These are phyloP conservation scores for Cairneyella variabilis DNA, from an alignment of 495 filamentous ascomycete genomes.

Conservation along the genomic window DNA sequence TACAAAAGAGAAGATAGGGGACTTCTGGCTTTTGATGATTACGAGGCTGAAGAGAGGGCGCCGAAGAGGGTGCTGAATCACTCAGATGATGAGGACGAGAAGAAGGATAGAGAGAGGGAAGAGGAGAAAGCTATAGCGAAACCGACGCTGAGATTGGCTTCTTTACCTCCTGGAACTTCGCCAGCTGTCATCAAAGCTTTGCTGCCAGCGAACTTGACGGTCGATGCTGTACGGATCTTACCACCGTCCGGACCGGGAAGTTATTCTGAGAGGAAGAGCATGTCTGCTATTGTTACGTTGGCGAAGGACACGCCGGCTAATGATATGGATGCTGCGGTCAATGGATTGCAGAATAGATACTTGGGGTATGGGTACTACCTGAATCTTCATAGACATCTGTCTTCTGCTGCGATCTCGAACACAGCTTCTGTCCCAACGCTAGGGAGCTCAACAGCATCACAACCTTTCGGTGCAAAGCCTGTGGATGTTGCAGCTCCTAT, in stretches of 20 bases:
- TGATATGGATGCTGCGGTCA: constrained; percentile 81
- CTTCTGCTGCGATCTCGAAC: constrained; percentile 68
- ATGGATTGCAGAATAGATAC: constrained; percentile 76
- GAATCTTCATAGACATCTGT: constrained; percentile 74
- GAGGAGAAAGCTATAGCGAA: constrained; percentile 71
- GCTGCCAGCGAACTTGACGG: constrained; percentile 60
- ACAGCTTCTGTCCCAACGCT: constrained; percentile 45
- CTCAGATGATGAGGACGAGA: constrained; percentile 50
- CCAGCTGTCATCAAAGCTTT: constrained; percentile 69
- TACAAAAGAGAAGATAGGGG: constrained; percentile 26
- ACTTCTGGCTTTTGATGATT: constrained; percentile 53
- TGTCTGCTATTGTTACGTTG: constrained; percentile 79
- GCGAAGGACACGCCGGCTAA: constrained; percentile 79
- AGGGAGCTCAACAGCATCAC: constrained; percentile 48
- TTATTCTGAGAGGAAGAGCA: constrained; percentile 68
- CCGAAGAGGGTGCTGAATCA: constrained; percentile 41
- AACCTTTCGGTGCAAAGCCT: constrained; percentile 82
- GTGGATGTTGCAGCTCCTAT: constrained; percentile 44
- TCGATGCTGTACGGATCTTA: constrained; percentile 77
- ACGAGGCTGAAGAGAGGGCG: constrained; percentile 31
- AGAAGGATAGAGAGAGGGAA: background rate
- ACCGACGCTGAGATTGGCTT: constrained; percentile 76
- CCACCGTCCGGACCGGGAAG: constrained; percentile 48
- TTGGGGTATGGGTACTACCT: constrained; percentile 86
- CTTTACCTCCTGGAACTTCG: constrained; percentile 61